Conservation (phyloP, 176 grass and related monocot species). For the Phragmites australis region DNA sequence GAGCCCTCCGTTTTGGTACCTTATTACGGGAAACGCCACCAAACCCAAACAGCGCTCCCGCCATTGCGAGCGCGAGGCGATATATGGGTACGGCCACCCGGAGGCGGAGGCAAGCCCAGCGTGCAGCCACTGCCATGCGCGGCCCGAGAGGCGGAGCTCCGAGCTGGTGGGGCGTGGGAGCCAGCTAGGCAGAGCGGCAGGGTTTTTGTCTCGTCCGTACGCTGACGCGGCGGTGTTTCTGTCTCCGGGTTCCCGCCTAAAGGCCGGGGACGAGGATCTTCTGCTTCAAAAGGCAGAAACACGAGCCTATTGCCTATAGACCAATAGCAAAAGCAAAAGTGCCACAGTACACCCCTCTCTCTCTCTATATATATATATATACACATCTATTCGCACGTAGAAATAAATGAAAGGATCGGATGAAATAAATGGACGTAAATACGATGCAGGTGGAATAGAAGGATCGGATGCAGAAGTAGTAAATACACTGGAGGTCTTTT, state of each 20-base stretch:
- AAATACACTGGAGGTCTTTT: too few relatives aligned
- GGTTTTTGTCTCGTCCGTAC: constrained; percentile 38
- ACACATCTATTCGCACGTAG: too few relatives aligned
- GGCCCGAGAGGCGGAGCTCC: constrained; percentile 12
- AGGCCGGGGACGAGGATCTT: background rate
- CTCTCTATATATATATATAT: too few relatives aligned
- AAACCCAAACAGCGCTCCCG: constrained; percentile 43
- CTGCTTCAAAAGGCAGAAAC: background rate
- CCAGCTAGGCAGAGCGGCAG: constrained; percentile 24
- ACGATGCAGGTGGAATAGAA: too few relatives aligned
- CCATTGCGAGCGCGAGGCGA: constrained; percentile 22
- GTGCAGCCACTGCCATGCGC: background rate
- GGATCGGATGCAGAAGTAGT: too few relatives aligned
- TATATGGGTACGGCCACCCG: background rate
- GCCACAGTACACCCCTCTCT: too few relatives aligned
- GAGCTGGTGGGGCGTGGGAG: constrained; percentile 38
- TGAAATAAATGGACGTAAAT: too few relatives aligned
- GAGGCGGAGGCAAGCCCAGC: background rate
- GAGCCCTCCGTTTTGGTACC: background rate
- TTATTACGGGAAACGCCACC: constrained; percentile 40
- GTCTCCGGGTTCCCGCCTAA: constrained; percentile 32
- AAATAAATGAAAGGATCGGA: too few relatives aligned
- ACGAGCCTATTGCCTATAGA: background rate
- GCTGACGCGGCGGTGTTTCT: background rate
- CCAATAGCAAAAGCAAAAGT: background rate